These are phyloP conservation scores for Ogataea kodamae DNA, from an alignment of 805 yeast species.

Conservation along the genomic window DNA sequence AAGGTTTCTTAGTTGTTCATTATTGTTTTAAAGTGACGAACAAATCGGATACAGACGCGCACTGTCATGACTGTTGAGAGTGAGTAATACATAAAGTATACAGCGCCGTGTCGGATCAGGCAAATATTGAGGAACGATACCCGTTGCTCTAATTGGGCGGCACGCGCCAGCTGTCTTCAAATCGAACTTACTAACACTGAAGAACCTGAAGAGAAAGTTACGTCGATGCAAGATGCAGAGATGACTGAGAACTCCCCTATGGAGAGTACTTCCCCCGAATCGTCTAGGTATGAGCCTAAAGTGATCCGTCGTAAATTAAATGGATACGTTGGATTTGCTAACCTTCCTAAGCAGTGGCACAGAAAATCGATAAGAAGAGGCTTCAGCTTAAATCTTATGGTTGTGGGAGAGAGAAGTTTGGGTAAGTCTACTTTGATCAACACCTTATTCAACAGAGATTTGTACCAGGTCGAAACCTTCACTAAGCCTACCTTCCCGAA, in stretches of 20 bases:
- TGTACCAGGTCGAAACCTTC: conserved; percentile 38
- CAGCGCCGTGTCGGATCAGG: neutral
- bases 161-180: conserved; percentile 14
- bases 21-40: conserved; percentile 1
- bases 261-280: conserved; percentile 9
- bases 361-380: conserved; percentile 88
- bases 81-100: conserved; percentile 10
- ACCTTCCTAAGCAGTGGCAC: conserved; percentile 98
- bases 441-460: conserved; percentile 74
- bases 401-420: conserved; percentile 87
- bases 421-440: conserved; percentile 92
- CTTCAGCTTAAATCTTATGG: conserved; percentile 81
- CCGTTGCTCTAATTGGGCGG: conserved; percentile 4
- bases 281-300: conserved; percentile 40
- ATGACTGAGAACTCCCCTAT: conserved; percentile 3
- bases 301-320: conserved; percentile 79
- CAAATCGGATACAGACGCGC: conserved; percentile 1
- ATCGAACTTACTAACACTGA: conserved; percentile 1
- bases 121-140: neutral
- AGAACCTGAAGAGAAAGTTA: conserved; percentile 14
- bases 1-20: conserved; percentile 6
- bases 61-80: conserved; percentile 24
- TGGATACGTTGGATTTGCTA: conserved; percentile 95
- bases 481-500: conserved; percentile 36
- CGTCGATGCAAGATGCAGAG: conserved; percentile 7